Percentiles rank a stretch among this genome's conserved stretches.
phyloP scores from a whole-genome alignment of 176 grass and related monocot genomes.

The Hordeum marinum region DNA sequence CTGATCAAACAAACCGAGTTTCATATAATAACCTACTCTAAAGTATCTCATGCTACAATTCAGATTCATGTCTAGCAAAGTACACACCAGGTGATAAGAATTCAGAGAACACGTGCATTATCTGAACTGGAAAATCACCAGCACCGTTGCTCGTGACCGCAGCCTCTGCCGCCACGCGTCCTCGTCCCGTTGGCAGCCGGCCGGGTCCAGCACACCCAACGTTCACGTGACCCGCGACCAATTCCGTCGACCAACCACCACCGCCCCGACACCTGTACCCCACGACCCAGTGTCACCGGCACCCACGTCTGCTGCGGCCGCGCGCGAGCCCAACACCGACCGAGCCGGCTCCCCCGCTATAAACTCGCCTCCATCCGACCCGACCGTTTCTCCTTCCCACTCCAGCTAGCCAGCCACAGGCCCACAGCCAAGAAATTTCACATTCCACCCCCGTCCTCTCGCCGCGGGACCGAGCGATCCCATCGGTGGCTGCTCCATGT shows the following conservation, averaged over 20 bases:
- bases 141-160: too few relatives aligned
- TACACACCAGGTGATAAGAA: too few relatives aligned
- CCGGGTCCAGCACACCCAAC: neutral
- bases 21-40: too few relatives aligned
- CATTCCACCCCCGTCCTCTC: neutral
- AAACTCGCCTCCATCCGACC: neutral
- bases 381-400: neutral
- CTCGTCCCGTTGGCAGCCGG: too few relatives aligned
- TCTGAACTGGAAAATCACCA: too few relatives aligned
- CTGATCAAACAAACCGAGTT: too few relatives aligned
- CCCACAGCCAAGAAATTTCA: neutral
- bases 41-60: too few relatives aligned
- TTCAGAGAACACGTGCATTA: too few relatives aligned
- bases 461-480: neutral
- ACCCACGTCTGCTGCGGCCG: neutral
- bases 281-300: neutral
- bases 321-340: neutral
- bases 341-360: neutral
- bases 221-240: slow-evolving; percentile 4
- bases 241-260: neutral
- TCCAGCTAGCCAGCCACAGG: neutral
- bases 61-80: too few relatives aligned
- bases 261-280: neutral
- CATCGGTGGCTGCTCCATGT: neutral
- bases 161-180: too few relatives aligned